These are phyloP conservation scores for Tylopilus sp. DNA, from an alignment of 768 basidiomycete species.

Conservation along the genomic window DNA sequence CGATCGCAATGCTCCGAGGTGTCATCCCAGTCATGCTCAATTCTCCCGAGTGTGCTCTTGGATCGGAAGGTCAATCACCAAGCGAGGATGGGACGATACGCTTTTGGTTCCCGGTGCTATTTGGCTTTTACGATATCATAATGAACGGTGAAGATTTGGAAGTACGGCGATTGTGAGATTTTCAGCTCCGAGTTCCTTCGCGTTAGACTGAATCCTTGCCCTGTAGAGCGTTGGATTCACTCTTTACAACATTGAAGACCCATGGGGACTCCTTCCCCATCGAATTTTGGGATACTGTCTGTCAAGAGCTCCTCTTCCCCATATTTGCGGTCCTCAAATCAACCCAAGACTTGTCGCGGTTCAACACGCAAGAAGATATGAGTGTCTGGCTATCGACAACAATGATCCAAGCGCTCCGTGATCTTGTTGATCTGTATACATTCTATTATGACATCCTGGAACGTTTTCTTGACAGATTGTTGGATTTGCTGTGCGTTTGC, in stretches of 20 bases:
- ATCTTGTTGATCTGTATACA: conserved; percentile 93
- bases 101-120: conserved; percentile 95
- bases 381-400: conserved; percentile 99
- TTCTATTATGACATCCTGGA: conserved; percentile 92
- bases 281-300: conserved; percentile 98
- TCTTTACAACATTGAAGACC: conserved; percentile 90
- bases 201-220: conserved; percentile 4
- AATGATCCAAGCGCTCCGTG: conserved; percentile 95
- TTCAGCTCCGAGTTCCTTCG: not conserved
- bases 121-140: conserved; percentile 99
- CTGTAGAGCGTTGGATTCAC: conserved; percentile 87
- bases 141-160: conserved; percentile 99
- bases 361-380: conserved; percentile 97
- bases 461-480: conserved; percentile 85
- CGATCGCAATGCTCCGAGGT: conserved; percentile 94
- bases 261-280: conserved; percentile 82
- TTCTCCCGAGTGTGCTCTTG: conserved; percentile 63
- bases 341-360: conserved; percentile 86
- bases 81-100: conserved; percentile 88
- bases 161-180: conserved; percentile 86
- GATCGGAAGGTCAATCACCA: conserved; percentile 32
- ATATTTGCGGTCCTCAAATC: conserved; percentile 96
- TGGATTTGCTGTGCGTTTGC: conserved; percentile 92
- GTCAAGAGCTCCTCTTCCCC: conserved; percentile 94
- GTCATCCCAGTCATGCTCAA: conserved; percentile 90